Evolutionary conservation across 169 alveolate species (phyloP).

Genomic region (Plasmodium relictum): DNA sequence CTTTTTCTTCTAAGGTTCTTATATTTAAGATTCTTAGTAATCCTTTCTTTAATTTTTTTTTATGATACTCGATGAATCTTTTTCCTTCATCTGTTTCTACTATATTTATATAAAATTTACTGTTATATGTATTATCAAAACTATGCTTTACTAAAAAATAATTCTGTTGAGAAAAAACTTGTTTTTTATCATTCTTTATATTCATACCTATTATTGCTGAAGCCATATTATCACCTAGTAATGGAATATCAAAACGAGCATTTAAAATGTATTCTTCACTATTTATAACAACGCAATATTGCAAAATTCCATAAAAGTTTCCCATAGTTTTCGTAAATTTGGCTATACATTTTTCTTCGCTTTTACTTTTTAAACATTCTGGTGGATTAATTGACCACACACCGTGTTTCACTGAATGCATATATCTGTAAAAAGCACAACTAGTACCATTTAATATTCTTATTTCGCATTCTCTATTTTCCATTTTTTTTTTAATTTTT

Average conservation of each 20-base stretch:
- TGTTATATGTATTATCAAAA: slow-evolving; percentile 72
- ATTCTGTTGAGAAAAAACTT: slow-evolving; percentile 54
- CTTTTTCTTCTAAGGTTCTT: slow-evolving; percentile 71
- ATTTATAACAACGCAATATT: slow-evolving; percentile 77
- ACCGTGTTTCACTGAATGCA: slow-evolving; percentile 79
- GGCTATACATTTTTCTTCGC: slow-evolving; percentile 74
- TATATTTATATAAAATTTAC: slow-evolving; percentile 68
- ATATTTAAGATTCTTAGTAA: slow-evolving; percentile 45
- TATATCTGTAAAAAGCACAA: slow-evolving; percentile 72
- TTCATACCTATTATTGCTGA: slow-evolving; percentile 73
- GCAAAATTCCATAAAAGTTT: slow-evolving; percentile 74
- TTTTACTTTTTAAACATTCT: slow-evolving; percentile 68
- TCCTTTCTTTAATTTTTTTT: slow-evolving; percentile 66
- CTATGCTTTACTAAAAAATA: slow-evolving; percentile 74
- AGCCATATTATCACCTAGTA: slow-evolving; percentile 74
- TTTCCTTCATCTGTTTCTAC: slow-evolving; percentile 78
- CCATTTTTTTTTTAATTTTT: slow-evolving; percentile 29
- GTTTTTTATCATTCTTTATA: slow-evolving; percentile 59
- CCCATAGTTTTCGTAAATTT: slow-evolving; percentile 78
- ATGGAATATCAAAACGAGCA: slow-evolving; percentile 76
- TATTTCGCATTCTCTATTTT: slow-evolving; percentile 77
- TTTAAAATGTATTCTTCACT: slow-evolving; percentile 75
- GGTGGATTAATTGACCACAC: slow-evolving; percentile 72
- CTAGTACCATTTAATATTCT: slow-evolving; percentile 74
- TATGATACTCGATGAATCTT: slow-evolving; percentile 70